Conservation (phyloP, 768 basidiomycete genomes). For the Rhizopogon rudus region DNA sequence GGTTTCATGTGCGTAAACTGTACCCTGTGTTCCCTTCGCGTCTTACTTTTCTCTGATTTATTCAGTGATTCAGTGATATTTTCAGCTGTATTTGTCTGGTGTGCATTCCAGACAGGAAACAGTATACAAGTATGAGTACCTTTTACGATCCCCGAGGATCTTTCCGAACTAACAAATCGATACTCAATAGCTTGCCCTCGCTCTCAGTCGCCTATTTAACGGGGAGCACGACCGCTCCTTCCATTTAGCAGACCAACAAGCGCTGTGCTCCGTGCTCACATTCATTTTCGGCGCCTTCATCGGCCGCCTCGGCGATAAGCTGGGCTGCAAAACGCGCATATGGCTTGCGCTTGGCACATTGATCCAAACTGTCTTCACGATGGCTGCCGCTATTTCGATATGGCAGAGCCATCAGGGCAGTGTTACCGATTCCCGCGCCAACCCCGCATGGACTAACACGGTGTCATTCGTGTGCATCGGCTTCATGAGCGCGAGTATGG, state of each 20-base stretch:
- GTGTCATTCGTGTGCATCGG: slow-evolving; percentile 67
- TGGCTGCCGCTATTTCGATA: slow-evolving; percentile 63
- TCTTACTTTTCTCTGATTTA: not conserved
- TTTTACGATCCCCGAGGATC: too few relatives aligned
- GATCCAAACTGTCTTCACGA: slow-evolving; percentile 71
- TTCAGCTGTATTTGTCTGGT: slow-evolving; percentile 80
- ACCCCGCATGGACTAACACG: slow-evolving; percentile 67
- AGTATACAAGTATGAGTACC: slow-evolving; percentile 49
- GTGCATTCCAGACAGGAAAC: slow-evolving; percentile 82
- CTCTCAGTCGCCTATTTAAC: slow-evolving; percentile 76
- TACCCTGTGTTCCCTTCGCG: not conserved
- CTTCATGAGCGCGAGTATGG: slow-evolving; percentile 77
- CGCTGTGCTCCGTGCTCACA: too few relatives aligned
- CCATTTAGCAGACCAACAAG: too few relatives aligned
- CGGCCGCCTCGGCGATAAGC: too few relatives aligned
- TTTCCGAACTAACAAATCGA: not conserved
- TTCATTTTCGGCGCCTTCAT: too few relatives aligned
- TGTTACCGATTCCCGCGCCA: slow-evolving; percentile 47
- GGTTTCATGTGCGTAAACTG: slow-evolving; percentile 58
- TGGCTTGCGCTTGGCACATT: slow-evolving; percentile 75
- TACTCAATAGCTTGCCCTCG: slow-evolving; percentile 58
- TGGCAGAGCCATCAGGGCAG: slow-evolving; percentile 63
- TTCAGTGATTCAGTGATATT: slow-evolving; percentile 67
- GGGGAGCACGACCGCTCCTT: slow-evolving; percentile 35
- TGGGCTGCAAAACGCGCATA: slow-evolving; percentile 2